Evolutionary conservation across 129 eudicot genomes (phyloP).

Genomic region (Centrapalus pauciflorus): DNA sequence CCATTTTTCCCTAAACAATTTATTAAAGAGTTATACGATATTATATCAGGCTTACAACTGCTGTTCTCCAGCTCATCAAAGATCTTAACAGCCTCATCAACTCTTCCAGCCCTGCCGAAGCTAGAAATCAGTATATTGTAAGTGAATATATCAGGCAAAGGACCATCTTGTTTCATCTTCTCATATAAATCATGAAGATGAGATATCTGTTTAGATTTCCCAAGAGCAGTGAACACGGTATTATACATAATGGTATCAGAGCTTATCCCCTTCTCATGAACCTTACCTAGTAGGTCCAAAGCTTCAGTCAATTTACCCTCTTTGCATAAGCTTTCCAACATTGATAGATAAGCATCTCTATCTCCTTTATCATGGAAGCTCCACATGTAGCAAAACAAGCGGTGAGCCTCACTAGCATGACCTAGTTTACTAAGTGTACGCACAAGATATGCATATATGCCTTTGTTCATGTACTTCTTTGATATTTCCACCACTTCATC

Average conservation of each 20-base stretch:
- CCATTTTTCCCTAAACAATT: slow-evolving; percentile 92
- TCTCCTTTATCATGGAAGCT: slow-evolving; percentile 79
- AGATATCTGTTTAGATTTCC: slow-evolving; percentile 63
- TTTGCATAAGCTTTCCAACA: slow-evolving; percentile 77
- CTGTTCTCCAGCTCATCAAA: slow-evolving; percentile 88
- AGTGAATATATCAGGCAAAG: slow-evolving; percentile 75
- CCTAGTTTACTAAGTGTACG: slow-evolving; percentile 81
- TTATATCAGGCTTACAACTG: slow-evolving; percentile 61
- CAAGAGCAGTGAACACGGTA: slow-evolving; percentile 75
- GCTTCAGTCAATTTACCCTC: slow-evolving; percentile 72
- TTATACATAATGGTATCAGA: slow-evolving; percentile 81
- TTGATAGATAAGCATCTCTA: slow-evolving; percentile 75
- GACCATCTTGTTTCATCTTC: slow-evolving; percentile 83
- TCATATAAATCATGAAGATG: slow-evolving; percentile 69
- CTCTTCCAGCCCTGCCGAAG: slow-evolving; percentile 78
- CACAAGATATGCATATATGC: slow-evolving; percentile 81
- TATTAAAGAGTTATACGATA: slow-evolving; percentile 84
- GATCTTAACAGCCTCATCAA: slow-evolving; percentile 62
- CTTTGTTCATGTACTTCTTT: slow-evolving; percentile 62
- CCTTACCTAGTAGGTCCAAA: slow-evolving; percentile 60
- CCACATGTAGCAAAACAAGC: slow-evolving; percentile 98
- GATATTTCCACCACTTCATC: slow-evolving; percentile 81
- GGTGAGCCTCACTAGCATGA: slow-evolving; percentile 87
- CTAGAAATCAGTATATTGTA: slow-evolving; percentile 84
- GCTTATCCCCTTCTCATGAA: slow-evolving; percentile 75